Evolutionary conservation across 2,329 filamentous ascomycete species (phyloP).

Genomic region (Clarireedia monteithiana): DNA sequence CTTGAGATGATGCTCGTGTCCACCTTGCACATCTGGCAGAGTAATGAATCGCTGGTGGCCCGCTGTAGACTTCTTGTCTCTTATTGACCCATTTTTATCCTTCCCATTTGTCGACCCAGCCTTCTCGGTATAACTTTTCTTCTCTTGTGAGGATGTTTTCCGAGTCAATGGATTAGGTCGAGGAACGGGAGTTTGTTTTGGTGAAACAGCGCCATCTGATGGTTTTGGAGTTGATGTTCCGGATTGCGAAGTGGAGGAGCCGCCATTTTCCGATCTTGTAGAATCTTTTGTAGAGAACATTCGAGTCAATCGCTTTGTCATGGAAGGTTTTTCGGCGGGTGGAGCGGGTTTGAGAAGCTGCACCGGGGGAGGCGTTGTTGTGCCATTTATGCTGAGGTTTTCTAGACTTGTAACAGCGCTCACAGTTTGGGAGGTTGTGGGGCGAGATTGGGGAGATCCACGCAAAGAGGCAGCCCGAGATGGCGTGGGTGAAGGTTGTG

Average conservation of each 20-base stretch:
- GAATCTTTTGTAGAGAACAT: conserved; percentile 57
- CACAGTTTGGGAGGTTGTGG: conserved; percentile 18
- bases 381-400: conserved; percentile 23
- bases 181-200: conserved; percentile 22
- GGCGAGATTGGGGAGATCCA: conserved; percentile 21
- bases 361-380: conserved; percentile 26
- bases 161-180: conserved; percentile 35
- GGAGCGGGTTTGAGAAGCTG: conserved; percentile 19
- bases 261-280: conserved; percentile 19
- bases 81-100: conserved; percentile 12
- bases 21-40: conserved; percentile 49
- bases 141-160: conserved; percentile 39
- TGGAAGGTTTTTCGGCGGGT: conserved; percentile 44
- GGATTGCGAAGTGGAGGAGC: conserved; percentile 19
- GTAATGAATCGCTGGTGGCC: conserved; percentile 41
- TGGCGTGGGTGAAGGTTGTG: conserved; percentile 18
- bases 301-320: conserved; percentile 56
- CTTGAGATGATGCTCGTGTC: conserved; percentile 82
- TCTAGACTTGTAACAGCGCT: conserved; percentile 22
- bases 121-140: conserved; percentile 25
- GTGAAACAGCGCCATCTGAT: conserved; percentile 12
- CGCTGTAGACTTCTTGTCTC: conserved; percentile 25
- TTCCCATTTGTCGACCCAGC: conserved; percentile 17
- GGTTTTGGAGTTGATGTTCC: conserved; percentile 29
- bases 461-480: conserved; percentile 23